Evolutionary conservation across 768 basidiomycete species (phyloP).

Genomic region (Kwoniella botswanensis): DNA sequence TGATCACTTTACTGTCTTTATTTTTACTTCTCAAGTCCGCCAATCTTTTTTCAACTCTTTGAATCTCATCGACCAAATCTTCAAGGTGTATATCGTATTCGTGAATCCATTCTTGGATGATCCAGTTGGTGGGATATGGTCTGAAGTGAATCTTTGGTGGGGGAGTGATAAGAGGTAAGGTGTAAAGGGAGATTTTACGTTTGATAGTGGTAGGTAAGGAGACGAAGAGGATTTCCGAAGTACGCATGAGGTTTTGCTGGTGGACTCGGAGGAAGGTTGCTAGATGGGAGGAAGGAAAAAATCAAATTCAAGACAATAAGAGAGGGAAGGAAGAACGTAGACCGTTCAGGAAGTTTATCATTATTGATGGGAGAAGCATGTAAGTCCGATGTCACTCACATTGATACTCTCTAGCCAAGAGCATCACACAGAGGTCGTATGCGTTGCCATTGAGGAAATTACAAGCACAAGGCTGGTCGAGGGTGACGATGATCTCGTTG

Average conservation of each 20-base stretch:
- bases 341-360: not conserved
- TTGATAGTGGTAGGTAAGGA: not conserved
- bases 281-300: not conserved
- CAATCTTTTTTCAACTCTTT: constrained; percentile 5
- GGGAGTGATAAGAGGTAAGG: not conserved
- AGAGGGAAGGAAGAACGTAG: not conserved
- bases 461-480: constrained; percentile 7
- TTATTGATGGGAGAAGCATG: not conserved
- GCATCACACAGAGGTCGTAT: constrained; percentile 1
- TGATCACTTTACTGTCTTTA: not conserved
- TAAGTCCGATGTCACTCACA: not conserved
- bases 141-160: not conserved
- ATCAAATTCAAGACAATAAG: not conserved
- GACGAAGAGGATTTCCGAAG: not conserved
- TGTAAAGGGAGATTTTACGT: constrained; percentile 3
- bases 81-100: constrained; percentile 7
- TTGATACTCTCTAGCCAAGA: constrained; percentile 1
- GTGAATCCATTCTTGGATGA: constrained; percentile 2
- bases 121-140: not conserved
- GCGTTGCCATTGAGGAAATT: not conserved
- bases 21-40: not conserved
- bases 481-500: not conserved
- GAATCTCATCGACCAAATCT: constrained; percentile 4
- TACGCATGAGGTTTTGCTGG: not conserved
- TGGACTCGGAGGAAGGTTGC: not conserved